A percentile compares a stretch with the other conserved stretches of the same genome.
Conservation (phyloP, 1,284 basidiomycete species). For the Tranzscheliella williamsii region DNA sequence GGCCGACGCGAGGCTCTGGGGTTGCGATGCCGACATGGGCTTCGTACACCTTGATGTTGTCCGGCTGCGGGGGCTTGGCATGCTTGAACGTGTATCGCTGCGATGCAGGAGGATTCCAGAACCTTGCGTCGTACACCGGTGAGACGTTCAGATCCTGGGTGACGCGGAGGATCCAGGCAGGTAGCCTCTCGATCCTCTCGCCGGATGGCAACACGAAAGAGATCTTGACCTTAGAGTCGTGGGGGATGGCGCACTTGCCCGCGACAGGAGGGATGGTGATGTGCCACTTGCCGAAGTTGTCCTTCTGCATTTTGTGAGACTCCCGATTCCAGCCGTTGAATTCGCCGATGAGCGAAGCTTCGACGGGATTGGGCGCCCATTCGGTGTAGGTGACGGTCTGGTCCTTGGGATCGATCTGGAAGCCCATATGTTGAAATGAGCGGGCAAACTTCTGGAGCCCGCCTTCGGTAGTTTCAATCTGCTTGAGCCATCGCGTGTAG, state of each 20-base stretch:
- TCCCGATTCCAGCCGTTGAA: conserved; percentile 90
- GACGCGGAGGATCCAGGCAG: conserved; percentile 90
- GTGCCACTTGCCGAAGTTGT: conserved; percentile 91
- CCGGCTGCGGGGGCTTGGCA: conserved; percentile 71
- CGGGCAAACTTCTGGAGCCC: conserved; percentile 86
- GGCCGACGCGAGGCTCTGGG: conserved; percentile 80
- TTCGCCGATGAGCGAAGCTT: conserved; percentile 86
- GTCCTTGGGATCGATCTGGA: conserved; percentile 71
- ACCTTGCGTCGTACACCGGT: conserved; percentile 91
- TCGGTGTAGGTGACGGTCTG: conserved; percentile 83
- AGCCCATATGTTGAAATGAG: conserved; percentile 83
- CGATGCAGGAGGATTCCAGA: conserved; percentile 86
- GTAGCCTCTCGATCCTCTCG: conserved; percentile 83
- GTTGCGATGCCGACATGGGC: conserved; percentile 98
- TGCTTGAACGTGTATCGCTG: conserved; percentile 83
- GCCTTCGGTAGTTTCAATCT: conserved; percentile 46
- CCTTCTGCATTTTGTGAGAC: conserved; percentile 78
- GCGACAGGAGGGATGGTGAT: conserved; percentile 73
- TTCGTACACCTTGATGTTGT: conserved; percentile 83
- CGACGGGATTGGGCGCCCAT: conserved; percentile 88
- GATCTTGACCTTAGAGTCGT: conserved; percentile 87
- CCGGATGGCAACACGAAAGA: conserved; percentile 71
- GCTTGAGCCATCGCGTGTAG: conserved; percentile 43
- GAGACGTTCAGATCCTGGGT: conserved; percentile 90
- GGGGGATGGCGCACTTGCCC: conserved; percentile 76